phyloP scores from a whole-genome alignment of 768 basidiomycete genomes.

The Lactarius indigo region DNA sequence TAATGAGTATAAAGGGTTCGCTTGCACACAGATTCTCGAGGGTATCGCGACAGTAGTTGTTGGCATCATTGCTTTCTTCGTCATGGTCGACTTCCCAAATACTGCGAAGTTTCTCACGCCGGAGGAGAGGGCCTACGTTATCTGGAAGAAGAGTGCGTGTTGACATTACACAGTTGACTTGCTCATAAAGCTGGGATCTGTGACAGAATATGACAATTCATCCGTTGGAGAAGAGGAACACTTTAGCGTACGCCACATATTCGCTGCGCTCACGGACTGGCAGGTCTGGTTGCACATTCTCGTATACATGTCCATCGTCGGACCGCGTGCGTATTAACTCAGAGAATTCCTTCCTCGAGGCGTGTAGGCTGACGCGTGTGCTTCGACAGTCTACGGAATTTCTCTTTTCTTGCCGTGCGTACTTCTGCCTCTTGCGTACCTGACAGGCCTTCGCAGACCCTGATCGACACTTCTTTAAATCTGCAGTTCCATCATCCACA shows the following conservation, averaged over 20 bases:
- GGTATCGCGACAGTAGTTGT: constrained; percentile 59
- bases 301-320: constrained; percentile 55
- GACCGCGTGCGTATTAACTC: constrained; percentile 47
- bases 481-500: constrained; percentile 31
- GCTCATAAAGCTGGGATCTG: not conserved
- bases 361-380: not conserved
- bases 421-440: not conserved
- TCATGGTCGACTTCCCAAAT: constrained; percentile 58
- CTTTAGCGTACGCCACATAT: constrained; percentile 51
- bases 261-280: constrained; percentile 59
- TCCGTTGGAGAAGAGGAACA: constrained; percentile 60
- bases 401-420: constrained; percentile 69
- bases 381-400: constrained; percentile 56
- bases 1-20: not conserved
- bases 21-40: constrained; percentile 49
- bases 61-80: constrained; percentile 49
- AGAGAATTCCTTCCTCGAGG: not conserved
- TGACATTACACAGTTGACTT: not conserved
- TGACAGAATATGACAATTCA: constrained; percentile 51
- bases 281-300: constrained; percentile 60
- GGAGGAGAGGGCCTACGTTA: constrained; percentile 53
- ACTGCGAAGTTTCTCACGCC: constrained; percentile 60
- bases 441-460: not conserved
- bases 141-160: constrained; percentile 52
- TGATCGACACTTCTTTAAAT: not conserved